Evolutionary conservation across 768 basidiomycete genomes (phyloP), one percentile per base, ranked within the genome.

Genomic region (Clavaria fumosa): DNA sequence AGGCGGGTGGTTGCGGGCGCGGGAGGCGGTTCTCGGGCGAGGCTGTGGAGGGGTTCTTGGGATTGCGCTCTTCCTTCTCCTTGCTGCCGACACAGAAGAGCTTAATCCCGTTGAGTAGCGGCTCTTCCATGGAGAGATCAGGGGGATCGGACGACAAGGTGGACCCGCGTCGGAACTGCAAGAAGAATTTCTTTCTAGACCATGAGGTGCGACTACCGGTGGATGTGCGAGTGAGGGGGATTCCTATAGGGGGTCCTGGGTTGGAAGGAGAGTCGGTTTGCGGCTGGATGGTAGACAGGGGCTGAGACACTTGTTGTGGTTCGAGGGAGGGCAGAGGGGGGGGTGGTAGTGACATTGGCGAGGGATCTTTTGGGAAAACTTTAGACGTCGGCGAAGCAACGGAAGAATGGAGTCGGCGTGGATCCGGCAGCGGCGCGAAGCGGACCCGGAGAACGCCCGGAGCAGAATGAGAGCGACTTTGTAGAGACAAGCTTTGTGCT

Each of bases 361-460:
- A 21, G 31, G 11, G 23, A 20, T 14, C 26, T 22, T 11, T n/a
- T n/a, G n/a, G n/a, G n/a, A n/a, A n/a, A n/a, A n/a, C n/a, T n/a
- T n/a, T n/a, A n/a, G n/a, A n/a, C n/a, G n/a, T n/a, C n/a, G n/a
- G n/a, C n/a, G n/a, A n/a, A n/a, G n/a, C n/a, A n/a, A n/a, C n/a
- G n/a, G n/a, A n/a, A n/a, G n/a, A n/a, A 43, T 63, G 63, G 52
- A 54, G 42, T 61, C 51, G 45, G 17, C 71, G 64, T 1, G 82
- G 80, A 47, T 82, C 78, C 1, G 88, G 88, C 12, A 90, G 69
- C 1, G 88, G 88, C 0, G 88, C 86, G 44, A 90, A 90, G 43
- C 81, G 72, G 42, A 90, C 88, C 33, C 60, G 57, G 22, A 54
- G 53, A 12, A 27, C 34, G 20, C 12, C 27, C 3, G 33, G 33